Base-by-base conservation (phyloP, 1,284 basidiomycete species). In the Microbotryomycetes sp. region DNA sequence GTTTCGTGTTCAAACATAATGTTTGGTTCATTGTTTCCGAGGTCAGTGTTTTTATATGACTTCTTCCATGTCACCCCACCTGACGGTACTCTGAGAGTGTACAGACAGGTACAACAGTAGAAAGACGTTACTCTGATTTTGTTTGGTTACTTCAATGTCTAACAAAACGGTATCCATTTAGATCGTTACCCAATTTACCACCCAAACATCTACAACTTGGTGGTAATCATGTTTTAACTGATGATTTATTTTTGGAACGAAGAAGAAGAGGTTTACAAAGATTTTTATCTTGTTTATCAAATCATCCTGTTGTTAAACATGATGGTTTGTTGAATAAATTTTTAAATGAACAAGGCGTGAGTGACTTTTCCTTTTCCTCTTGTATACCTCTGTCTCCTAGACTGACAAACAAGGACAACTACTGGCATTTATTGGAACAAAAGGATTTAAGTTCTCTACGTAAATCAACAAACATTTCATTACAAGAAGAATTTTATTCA, bases 191-290 rank as follows among this genome's bases (percentile, higher is more conserved):
- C n/a, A 78, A 84, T 2, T 77, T 96, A 36, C 92, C 92, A 9
- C 92, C 92, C 0, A 97, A 97, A 75, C 83, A 89, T 50, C 81
- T 96, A 64, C 88, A 88, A 74, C 85, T 90, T 89, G 74, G 79
- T 86, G 81, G 50, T 12, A 31, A 46, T 56, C 67, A 54, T 30
- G 55, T 68, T 26, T 42, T 71, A 87, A 88, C 88, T 53, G 92
- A 94, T 73, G 87, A 88, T 53, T 80, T 82, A 48, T 97, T 97
- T 73, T 77, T 96, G 50, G 92, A 96, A 72, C 87, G 92, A 72
- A 81, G 92, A 77, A 82, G 89, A 84, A 86, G 86, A 73, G 91
- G 89, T 5, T 80, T 97, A n/a, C 79, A 83, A 29, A 81, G 92
- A 52, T 89, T 87, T 70, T 77, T 96, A 51, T 87, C 84, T 70